Base-by-base conservation (phyloP, 352 stramenopile genomes). In the Pythium inflatum region DNA sequence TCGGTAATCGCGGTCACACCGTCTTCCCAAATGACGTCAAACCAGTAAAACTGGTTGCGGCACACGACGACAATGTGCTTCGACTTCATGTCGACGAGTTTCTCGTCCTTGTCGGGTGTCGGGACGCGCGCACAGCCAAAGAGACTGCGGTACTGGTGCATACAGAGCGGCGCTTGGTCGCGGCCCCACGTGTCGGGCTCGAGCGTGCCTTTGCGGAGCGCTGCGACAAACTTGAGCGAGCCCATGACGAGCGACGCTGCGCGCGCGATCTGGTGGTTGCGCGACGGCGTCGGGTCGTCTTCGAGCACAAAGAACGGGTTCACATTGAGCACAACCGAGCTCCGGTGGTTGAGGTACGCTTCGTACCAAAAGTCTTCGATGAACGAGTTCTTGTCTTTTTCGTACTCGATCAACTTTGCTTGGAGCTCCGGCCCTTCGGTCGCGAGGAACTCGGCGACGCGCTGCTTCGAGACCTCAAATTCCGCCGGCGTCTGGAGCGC, bases 291-390 rank as follows among this genome's bases (percentile, higher is more conserved):
- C 46, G 90, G 85, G 71, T 97, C 90, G 73, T 95, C 88, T 63
- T 98, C 93, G 34, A 99, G 70, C 34, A 98, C 83, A 84, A 99
- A 98, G 75, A 98, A 98, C 31, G 96, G 95, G 76, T 99, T 99
- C 24, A 98, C 85, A 73, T 99, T 98, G 50, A 99, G 83, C 58
- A 98, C 94, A 13, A 98, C 91, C 11, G 84, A 94, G 49, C 77
- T 90, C 75, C 97, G 89, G 54, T 95, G 91, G 70, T 93, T 95
- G 8, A 99, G 75, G 75, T 99, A 99, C 33, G 92, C 87, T 64
- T 99, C 97, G 70, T 95, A 97, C 95, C 97, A 99, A 77, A 98
- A 99, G 73, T 98, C 94, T 61, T 95, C 88, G 53, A 95, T 95
- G 77, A 86, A 95, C 40, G 78, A 90, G 57, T 80, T 78, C 74